phyloP scores from a whole-genome alignment of 345 rosid genomes.

The Bruguiera sexangula region DNA sequence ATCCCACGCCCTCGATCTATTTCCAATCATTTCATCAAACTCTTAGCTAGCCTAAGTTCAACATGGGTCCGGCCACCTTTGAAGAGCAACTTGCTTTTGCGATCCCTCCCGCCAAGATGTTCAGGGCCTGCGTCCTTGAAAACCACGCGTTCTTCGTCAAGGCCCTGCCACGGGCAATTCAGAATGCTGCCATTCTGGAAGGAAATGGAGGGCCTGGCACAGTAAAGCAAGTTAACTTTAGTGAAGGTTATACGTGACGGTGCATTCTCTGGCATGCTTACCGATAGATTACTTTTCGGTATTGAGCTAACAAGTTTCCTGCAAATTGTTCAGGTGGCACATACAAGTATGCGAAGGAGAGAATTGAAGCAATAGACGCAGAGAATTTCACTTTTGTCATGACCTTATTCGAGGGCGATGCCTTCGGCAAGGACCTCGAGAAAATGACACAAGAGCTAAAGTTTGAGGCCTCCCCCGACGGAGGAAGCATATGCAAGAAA shows the following conservation, averaged over 20 bases:
- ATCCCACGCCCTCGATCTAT: no score
- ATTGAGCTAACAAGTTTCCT: background rate
- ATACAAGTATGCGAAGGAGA: conserved; percentile 28
- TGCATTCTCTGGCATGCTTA: background rate
- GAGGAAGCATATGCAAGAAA: conserved; percentile 37
- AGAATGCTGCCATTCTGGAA: conserved; percentile 23
- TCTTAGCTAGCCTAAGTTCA: background rate
- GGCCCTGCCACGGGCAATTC: conserved; percentile 32
- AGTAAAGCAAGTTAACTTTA: conserved; percentile 28
- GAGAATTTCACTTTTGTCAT: conserved; percentile 27
- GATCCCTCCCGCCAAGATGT: conserved; percentile 30
- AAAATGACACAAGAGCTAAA: conserved; percentile 27
- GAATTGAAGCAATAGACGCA: conserved; percentile 39
- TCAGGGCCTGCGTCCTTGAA: conserved; percentile 34
- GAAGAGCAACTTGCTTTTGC: conserved; percentile 22
- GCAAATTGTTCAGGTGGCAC: conserved; percentile 21
- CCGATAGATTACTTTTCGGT: background rate
- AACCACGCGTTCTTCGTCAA: conserved; percentile 30
- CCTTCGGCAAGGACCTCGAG: conserved; percentile 21
- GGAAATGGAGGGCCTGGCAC: conserved; percentile 47
- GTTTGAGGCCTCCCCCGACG: conserved; percentile 22
- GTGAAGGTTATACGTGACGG: conserved; percentile 5
- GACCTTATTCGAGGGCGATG: conserved; percentile 35
- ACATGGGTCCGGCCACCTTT: conserved; percentile 28
- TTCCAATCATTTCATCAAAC: no score